These are phyloP conservation scores for Boletus sp. DNA, from an alignment of 768 basidiomycete species.

Conservation along the genomic window DNA sequence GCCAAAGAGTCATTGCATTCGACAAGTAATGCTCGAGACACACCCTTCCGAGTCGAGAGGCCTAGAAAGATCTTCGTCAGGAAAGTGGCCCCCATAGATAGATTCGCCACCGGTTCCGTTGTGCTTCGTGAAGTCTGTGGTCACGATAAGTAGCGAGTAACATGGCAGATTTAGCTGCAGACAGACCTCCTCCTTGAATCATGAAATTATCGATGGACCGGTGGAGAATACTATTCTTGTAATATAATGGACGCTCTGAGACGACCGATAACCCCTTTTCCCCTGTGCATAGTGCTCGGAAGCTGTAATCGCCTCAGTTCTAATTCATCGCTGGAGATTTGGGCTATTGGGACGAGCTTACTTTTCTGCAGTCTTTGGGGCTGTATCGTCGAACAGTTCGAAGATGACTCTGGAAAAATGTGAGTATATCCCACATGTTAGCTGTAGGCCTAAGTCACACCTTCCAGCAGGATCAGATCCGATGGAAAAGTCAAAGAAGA, in stretches of 20 bases:
- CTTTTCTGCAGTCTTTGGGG: slow-evolving; percentile 83
- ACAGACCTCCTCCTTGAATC: slow-evolving; percentile 75
- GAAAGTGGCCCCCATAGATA: slow-evolving; percentile 73
- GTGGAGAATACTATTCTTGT: slow-evolving; percentile 78
- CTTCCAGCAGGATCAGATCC: slow-evolving; percentile 53
- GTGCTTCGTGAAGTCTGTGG: slow-evolving; percentile 71
- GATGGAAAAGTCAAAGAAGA: slow-evolving; percentile 66
- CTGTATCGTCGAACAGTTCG: slow-evolving; percentile 71
- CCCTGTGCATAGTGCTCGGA: slow-evolving; percentile 83
- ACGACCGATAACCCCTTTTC: slow-evolving; percentile 70
- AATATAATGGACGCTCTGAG: slow-evolving; percentile 71
- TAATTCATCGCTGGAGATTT: neutral
- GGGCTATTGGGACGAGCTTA: slow-evolving; percentile 32
- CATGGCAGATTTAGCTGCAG: neutral
- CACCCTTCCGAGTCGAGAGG: slow-evolving; percentile 65
- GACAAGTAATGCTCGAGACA: slow-evolving; percentile 18
- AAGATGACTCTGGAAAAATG: slow-evolving; percentile 55
- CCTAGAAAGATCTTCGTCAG: slow-evolving; percentile 70
- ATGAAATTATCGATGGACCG: slow-evolving; percentile 78
- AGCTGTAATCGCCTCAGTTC: slow-evolving; percentile 45
- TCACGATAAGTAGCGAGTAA: neutral
- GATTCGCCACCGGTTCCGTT: slow-evolving; percentile 83
- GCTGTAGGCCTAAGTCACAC: slow-evolving; percentile 31
- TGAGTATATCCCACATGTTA: slow-evolving; percentile 7
- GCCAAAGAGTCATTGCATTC: neutral